Evolutionary conservation across 768 basidiomycete species (phyloP).

Genomic region (Collybia nuda): DNA sequence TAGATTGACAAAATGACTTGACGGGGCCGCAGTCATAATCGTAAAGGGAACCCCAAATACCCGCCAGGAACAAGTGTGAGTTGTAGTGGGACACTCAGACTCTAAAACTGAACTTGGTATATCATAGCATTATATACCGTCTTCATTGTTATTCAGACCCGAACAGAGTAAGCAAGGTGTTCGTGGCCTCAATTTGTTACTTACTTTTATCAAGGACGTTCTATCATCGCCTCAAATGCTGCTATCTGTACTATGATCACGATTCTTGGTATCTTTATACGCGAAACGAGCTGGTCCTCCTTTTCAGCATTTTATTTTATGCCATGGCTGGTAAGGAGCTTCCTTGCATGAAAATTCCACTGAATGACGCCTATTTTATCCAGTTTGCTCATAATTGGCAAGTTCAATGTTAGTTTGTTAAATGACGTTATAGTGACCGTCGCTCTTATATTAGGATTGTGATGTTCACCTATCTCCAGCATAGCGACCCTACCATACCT

Average conservation of each 20-base stretch:
- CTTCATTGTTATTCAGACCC: constrained; percentile 44
- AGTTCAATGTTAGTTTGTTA: not conserved
- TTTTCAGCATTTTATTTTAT: constrained; percentile 41
- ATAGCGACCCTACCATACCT: constrained; percentile 58
- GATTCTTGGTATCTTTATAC: constrained; percentile 28
- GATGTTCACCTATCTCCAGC: constrained; percentile 61
- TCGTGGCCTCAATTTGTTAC: no score
- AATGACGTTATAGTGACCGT: not conserved
- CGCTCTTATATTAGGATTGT: constrained; percentile 43
- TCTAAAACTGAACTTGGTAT: constrained; percentile 3
- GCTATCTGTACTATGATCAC: constrained; percentile 37
- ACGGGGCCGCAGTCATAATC: constrained; percentile 32
- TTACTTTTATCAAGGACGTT: constrained; percentile 21
- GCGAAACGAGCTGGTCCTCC: constrained; percentile 26
- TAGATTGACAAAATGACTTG: not conserved
- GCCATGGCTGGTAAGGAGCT: constrained; percentile 45
- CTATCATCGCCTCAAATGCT: constrained; percentile 42
- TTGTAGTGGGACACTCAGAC: constrained; percentile 4
- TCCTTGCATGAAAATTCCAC: not conserved
- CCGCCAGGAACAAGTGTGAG: constrained; percentile 43
- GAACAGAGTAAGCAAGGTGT: constrained; percentile 35
- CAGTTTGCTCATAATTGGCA: constrained; percentile 49
- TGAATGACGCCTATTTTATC: not conserved
- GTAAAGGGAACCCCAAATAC: constrained; percentile 46
- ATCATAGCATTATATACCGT: constrained; percentile 40